A percentile compares a stretch with the other conserved stretches of the same genome.
These are phyloP conservation scores for Periconia digitata DNA, from an alignment of 2,329 filamentous ascomycete species.

Conservation along the genomic window DNA sequence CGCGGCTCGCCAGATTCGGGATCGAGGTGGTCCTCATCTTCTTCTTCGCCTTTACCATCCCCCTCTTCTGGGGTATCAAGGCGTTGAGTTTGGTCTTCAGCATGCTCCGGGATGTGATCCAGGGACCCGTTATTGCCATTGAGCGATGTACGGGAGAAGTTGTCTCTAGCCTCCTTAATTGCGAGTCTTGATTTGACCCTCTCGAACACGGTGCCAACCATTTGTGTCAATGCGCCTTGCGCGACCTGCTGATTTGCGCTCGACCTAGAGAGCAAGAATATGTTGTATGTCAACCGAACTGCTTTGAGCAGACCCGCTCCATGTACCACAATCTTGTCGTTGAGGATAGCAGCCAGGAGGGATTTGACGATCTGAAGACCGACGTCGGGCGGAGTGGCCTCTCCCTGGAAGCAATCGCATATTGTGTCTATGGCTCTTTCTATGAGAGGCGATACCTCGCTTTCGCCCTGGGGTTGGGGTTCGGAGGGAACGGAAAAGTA, in stretches of 20 bases:
- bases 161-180: constrained; percentile 78
- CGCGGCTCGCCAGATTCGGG: constrained; percentile 42
- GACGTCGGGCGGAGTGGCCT: constrained; percentile 86
- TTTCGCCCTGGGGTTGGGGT: constrained; percentile 33
- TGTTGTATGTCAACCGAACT: constrained; percentile 97
- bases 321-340: constrained; percentile 98
- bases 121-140: constrained; percentile 39
- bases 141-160: constrained; percentile 49
- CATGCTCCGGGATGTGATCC: constrained; percentile 32
- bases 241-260: constrained; percentile 96
- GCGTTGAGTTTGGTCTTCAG: constrained; percentile 22
- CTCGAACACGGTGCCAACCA: constrained; percentile 98
- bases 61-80: constrained; percentile 21
- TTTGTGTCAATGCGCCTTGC: constrained; percentile 94
- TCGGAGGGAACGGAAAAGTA: constrained; percentile 80
- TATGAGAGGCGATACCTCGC: constrained; percentile 71
- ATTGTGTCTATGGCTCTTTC: constrained; percentile 98
- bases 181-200: constrained; percentile 83
- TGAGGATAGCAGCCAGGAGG: constrained; percentile 88
- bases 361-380: constrained; percentile 99
- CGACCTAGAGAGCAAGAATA: constrained; percentile 92
- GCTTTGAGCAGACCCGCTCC: constrained; percentile 94
- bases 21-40: constrained; percentile 40
- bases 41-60: constrained; percentile 42
- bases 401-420: constrained; percentile 98